A percentile compares a stretch with the other conserved stretches of the same genome.
Evolutionary conservation across 2,329 filamentous ascomycete species (phyloP).

Genomic region (Ophiostoma quercus): DNA sequence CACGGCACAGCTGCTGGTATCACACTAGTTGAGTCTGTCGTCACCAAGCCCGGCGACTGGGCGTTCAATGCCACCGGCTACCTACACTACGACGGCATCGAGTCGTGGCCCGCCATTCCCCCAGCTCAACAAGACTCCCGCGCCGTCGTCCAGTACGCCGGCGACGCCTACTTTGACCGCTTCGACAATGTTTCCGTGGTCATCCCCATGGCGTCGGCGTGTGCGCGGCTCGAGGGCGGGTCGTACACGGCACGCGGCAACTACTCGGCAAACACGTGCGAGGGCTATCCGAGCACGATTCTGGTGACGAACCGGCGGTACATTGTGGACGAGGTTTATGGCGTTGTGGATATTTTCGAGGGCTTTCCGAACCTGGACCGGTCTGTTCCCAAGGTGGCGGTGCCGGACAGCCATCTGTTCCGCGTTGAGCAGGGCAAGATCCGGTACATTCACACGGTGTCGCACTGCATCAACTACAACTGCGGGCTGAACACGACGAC

Average conservation of each 20-base stretch:
- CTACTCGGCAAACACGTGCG: not conserved
- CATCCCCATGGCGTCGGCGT: not conserved
- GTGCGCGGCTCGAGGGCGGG: not conserved
- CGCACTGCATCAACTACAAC: constrained; percentile 30
- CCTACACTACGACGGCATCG: not conserved
- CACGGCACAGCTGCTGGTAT: not conserved
- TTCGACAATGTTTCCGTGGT: not conserved
- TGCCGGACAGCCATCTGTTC: constrained; percentile 33
- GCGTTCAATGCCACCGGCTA: not conserved
- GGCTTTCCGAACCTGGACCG: not conserved
- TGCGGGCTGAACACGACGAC: constrained; percentile 19
- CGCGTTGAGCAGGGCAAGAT: constrained; percentile 31
- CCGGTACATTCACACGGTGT: constrained; percentile 32
- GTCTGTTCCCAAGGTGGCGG: not conserved
- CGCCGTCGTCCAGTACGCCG: not conserved
- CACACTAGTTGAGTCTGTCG: not conserved
- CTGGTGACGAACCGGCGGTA: not conserved
- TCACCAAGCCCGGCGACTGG: not conserved
- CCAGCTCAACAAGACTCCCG: not conserved
- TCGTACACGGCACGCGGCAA: not conserved
- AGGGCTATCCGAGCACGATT: not conserved
- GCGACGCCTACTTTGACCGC: not conserved
- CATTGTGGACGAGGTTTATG: not conserved
- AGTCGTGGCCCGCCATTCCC: not conserved
- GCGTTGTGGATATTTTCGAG: not conserved